phyloP scores from a whole-genome alignment of 2,329 filamentous ascomycete genomes.

The Purpureocillium takamizusanense region DNA sequence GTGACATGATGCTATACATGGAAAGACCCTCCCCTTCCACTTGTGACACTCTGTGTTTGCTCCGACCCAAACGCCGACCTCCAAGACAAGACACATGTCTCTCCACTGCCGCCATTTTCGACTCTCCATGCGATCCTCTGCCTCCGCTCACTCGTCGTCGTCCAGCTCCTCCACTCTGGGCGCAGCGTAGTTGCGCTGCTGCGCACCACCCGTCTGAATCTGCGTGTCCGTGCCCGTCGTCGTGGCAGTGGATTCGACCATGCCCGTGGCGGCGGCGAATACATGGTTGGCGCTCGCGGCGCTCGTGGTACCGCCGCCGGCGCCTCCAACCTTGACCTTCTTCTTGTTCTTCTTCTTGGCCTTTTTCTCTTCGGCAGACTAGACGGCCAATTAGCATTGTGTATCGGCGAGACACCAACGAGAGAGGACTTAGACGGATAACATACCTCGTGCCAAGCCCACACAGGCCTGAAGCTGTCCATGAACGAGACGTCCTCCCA shows the following conservation, averaged over 20 bases:
- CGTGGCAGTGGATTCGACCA: conserved; percentile 41
- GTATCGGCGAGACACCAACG: no score
- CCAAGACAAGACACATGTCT: conserved; percentile 1
- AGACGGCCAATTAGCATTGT: background rate
- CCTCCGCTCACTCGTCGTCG: conserved; percentile 37
- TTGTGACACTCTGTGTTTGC: background rate
- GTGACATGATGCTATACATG: background rate
- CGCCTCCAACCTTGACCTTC: conserved; percentile 32
- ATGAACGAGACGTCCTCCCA: conserved; percentile 99
- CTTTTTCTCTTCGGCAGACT: conserved; percentile 12
- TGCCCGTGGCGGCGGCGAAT: conserved; percentile 44
- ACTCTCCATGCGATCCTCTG: no score
- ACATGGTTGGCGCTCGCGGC: conserved; percentile 10
- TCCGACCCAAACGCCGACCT: conserved; percentile 14
- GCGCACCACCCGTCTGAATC: conserved; percentile 32
- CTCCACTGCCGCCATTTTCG: no score
- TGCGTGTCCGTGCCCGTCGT: conserved; percentile 50
- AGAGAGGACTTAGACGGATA: background rate
- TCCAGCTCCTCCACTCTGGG: conserved; percentile 45
- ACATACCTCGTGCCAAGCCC: conserved; percentile 95
- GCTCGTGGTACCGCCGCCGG: conserved; percentile 21
- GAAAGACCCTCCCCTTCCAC: background rate
- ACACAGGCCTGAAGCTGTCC: conserved; percentile 90
- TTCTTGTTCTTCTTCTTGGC: conserved; percentile 46
- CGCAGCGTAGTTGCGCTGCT: conserved; percentile 36